Base-by-base conservation (phyloP, 805 yeast species). In the Kluyveromyces wickerhamii region DNA sequence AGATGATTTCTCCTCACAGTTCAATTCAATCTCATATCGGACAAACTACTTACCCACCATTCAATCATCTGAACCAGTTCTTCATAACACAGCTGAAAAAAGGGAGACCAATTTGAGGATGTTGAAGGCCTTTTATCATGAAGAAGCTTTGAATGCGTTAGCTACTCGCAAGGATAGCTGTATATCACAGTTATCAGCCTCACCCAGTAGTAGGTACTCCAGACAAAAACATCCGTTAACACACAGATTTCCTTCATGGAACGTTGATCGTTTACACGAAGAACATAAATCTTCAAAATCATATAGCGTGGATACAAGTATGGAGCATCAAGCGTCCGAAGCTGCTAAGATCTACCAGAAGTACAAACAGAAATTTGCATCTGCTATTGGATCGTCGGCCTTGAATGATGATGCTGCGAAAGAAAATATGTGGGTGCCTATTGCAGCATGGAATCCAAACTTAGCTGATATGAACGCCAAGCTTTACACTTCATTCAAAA, bases 401-500 rank as follows among this genome's bases (percentile, higher is more conserved):
- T 13, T 13, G 19, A 15, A 10, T 11, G 25, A 22, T 12, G 19
- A 10, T 3, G 16, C n/a, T 11, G 13, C 7, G 7, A n/a, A 23
- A 14, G 33, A 33, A 34, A 52, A 50, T 20, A 27, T 56, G 40
- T 56, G 61, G 61, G 34, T 52, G 20, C 60, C 61, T 1, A 39
- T 40, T 4, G 36, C 51, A 11, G 41, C 23, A 21, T 32, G 39
- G 33, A 20, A 21, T 2, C 33, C 33, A 8, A 5, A 9, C 6
- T n/a, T 12, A n/a, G n/a, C 13, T 5, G 19, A 30, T 2, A 7
- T 12, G 26, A 18, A 22, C 5, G 21, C 33, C 9, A 30, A 20
- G 14, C 25, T 21, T 3, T 30, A 30, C 19, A 22, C 33, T 12
- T 21, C 25, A 14, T 23, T 23, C 21, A 14, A 31, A 24, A 31